These are phyloP conservation scores for Durusdinium trenchii DNA, from an alignment of 73 alveolate species.

Conservation along the genomic window DNA sequence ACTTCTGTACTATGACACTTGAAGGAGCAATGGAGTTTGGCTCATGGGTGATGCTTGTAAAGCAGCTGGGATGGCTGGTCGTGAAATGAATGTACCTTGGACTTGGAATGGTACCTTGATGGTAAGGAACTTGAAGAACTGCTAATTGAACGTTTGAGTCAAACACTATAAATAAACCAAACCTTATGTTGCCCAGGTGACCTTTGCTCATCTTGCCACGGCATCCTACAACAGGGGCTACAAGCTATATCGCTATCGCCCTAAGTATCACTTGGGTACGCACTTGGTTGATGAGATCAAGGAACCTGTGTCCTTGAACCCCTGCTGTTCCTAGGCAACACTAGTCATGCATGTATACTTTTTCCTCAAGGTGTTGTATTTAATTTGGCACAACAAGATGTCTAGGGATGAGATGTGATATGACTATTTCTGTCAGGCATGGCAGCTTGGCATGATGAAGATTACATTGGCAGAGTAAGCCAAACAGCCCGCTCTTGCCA, in stretches of 20 bases:
- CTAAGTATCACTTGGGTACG: neutral
- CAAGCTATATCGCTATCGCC: neutral
- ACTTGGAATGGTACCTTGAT: neutral
- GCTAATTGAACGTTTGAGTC: neutral
- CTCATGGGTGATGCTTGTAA: neutral
- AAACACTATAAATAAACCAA: no score
- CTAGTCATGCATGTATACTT: neutral
- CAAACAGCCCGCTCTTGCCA: neutral
- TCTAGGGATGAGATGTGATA: neutral
- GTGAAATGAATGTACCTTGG: constrained; percentile 7
- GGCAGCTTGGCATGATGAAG: neutral
- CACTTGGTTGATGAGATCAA: neutral
- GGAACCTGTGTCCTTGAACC: neutral
- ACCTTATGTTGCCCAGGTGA: neutral
- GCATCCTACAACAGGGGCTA: neutral
- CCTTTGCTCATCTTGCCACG: neutral
- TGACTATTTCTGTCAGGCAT: neutral
- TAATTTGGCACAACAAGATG: neutral
- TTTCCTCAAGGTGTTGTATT: neutral
- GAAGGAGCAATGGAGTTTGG: constrained; percentile 17
- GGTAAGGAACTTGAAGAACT: neutral
- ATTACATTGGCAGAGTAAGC: neutral
- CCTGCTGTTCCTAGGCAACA: neutral
- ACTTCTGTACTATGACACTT: no score
- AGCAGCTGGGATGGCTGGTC: neutral